These are phyloP conservation scores for Neophaeococcomyces aloes DNA, from an alignment of 2,329 filamentous ascomycete genomes.

Conservation along the genomic window DNA sequence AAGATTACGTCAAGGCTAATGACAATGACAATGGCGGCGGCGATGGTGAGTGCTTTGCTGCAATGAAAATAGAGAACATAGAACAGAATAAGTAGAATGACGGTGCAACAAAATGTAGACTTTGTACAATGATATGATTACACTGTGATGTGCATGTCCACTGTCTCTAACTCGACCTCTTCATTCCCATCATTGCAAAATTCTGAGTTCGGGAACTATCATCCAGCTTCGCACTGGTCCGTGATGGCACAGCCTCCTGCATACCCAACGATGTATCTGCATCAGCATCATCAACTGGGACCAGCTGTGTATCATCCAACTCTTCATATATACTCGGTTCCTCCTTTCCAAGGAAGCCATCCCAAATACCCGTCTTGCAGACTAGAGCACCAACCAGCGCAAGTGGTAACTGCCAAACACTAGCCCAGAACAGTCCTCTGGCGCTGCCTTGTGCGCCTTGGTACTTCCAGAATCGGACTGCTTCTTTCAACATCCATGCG, in stretches of 20 bases:
- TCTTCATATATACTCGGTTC: conserved; percentile 47
- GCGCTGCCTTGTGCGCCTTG: conserved; percentile 72
- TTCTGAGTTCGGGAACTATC: conserved; percentile 8
- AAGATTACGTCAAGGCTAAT: no score
- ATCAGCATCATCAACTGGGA: conserved; percentile 11
- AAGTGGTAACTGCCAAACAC: conserved; percentile 87
- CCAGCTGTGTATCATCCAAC: conserved; percentile 32
- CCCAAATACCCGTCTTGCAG: conserved; percentile 90
- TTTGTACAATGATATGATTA: no score
- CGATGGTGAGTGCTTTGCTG: no score
- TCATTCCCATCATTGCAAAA: conserved; percentile 18
- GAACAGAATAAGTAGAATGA: no score
- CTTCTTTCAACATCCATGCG: conserved; percentile 70
- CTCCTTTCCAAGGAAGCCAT: conserved; percentile 61
- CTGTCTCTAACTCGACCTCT: conserved; percentile 14
- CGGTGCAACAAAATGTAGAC: no score
- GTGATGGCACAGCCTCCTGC: conserved; percentile 9
- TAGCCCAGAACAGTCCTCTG: conserved; percentile 86
- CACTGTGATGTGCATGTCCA: no score
- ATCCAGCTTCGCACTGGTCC: background rate
- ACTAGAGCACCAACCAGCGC: conserved; percentile 81
- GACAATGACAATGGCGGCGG: no score
- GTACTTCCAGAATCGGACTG: conserved; percentile 67
- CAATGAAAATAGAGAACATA: no score
- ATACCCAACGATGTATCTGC: conserved; percentile 16